Evolutionary conservation across 805 yeast genomes (phyloP).

Genomic region (Naumovozyma castellii): DNA sequence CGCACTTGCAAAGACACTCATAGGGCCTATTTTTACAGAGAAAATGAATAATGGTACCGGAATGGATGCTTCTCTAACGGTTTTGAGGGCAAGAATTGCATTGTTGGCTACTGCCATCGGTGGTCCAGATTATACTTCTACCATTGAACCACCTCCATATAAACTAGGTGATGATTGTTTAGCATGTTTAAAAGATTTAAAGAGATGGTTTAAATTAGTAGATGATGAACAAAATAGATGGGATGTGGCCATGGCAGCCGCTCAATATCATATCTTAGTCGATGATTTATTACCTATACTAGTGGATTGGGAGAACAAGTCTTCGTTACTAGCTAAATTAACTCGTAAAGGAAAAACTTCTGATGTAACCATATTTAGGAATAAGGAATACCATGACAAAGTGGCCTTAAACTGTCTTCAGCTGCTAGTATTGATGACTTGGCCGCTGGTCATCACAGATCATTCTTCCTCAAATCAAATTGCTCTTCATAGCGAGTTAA

Average conservation of each 20-base stretch:
- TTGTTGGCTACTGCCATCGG: conserved; percentile 84
- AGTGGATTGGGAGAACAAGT: conserved; percentile 55
- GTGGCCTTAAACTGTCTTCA: conserved; percentile 69
- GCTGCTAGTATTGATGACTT: conserved; percentile 70
- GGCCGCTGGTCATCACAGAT: conserved; percentile 67
- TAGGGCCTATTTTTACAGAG: no score
- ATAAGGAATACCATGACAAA: conserved; percentile 36
- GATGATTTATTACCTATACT: conserved; percentile 70
- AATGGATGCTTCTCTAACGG: conserved; percentile 1
- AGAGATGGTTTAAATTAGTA: conserved; percentile 76
- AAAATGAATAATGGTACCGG: neutral
- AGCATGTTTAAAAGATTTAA: conserved; percentile 79
- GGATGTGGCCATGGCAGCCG: conserved; percentile 83
- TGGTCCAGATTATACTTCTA: conserved; percentile 64
- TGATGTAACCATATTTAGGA: conserved; percentile 22
- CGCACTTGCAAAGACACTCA: no score
- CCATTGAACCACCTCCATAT: conserved; percentile 44
- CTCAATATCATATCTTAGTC: conserved; percentile 62
- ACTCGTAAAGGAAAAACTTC: conserved; percentile 16
- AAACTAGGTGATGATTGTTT: conserved; percentile 69
- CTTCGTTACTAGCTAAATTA: conserved; percentile 16
- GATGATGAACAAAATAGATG: conserved; percentile 63
- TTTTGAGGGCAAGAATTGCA: conserved; percentile 64
- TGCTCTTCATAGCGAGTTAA: conserved; percentile 47
- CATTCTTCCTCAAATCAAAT: conserved; percentile 52